Percentiles rank a stretch among this genome's conserved stretches.
Conservation (phyloP, 768 basidiomycete species). For the Daedaleopsis nitida region DNA sequence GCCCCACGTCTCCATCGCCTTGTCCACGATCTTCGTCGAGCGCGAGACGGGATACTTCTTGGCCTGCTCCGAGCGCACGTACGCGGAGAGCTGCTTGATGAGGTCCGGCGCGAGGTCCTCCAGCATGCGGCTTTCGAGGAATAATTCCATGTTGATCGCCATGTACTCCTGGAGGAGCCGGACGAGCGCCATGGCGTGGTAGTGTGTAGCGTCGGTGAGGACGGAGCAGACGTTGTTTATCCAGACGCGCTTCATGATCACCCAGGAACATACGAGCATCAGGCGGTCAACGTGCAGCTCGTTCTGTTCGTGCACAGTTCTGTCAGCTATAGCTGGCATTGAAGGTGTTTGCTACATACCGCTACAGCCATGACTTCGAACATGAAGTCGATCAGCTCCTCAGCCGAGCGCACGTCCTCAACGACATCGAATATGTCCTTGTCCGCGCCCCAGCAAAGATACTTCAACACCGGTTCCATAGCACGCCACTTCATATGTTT, state of each 20-base stretch:
- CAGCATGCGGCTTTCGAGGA: slow-evolving; percentile 80
- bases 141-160: slow-evolving; percentile 79
- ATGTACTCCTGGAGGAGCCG: slow-evolving; percentile 79
- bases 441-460: slow-evolving; percentile 74
- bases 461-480: slow-evolving; percentile 75
- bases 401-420: slow-evolving; percentile 60
- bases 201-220: slow-evolving; percentile 80
- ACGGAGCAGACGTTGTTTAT: slow-evolving; percentile 79
- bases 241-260: slow-evolving; percentile 68
- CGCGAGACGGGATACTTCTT: slow-evolving; percentile 69
- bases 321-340: background rate
- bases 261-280: slow-evolving; percentile 77
- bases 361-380: slow-evolving; percentile 86
- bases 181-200: slow-evolving; percentile 68
- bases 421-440: slow-evolving; percentile 70
- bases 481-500: slow-evolving; percentile 70
- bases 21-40: slow-evolving; percentile 50
- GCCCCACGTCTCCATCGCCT: slow-evolving; percentile 59
- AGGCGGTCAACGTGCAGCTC: slow-evolving; percentile 89
- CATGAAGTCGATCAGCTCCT: slow-evolving; percentile 83
- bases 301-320: slow-evolving; percentile 48
- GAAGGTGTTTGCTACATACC: slow-evolving; percentile 38
- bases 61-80: slow-evolving; percentile 59
- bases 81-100: slow-evolving; percentile 65
- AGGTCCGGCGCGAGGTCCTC: slow-evolving; percentile 71